Conservation (phyloP, 768 basidiomycete species). For the Tulasnella sp. region DNA sequence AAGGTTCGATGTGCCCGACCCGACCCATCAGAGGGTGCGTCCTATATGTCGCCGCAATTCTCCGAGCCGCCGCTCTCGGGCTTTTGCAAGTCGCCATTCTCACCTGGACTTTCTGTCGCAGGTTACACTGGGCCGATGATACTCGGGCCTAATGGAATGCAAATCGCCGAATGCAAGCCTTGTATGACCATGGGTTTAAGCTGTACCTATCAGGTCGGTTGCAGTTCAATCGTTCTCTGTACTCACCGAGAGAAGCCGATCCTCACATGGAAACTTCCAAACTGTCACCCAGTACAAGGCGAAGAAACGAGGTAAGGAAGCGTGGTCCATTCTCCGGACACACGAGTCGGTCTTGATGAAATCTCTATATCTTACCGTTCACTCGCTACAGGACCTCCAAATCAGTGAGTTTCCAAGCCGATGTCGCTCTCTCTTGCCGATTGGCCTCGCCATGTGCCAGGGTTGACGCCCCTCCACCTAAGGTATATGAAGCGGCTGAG, state of each 20-base stretch:
- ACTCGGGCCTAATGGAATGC: background rate
- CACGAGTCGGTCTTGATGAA: constrained; percentile 50
- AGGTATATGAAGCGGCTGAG: too few relatives aligned
- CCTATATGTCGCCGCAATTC: background rate
- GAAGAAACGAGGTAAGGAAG: constrained; percentile 82
- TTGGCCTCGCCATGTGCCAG: too few relatives aligned
- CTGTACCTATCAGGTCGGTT: constrained; percentile 59
- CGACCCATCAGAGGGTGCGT: constrained; percentile 37
- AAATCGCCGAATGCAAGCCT: constrained; percentile 66
- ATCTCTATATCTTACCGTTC: constrained; percentile 28
- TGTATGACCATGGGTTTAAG: constrained; percentile 69
- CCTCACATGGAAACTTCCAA: too few relatives aligned
- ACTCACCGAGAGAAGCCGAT: too few relatives aligned
- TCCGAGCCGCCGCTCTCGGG: too few relatives aligned
- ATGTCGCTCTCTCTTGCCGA: too few relatives aligned
- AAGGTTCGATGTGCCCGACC: constrained; percentile 79
- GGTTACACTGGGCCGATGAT: background rate
- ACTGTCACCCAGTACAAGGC: constrained; percentile 54
- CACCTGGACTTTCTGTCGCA: too few relatives aligned
- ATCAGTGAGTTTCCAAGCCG: too few relatives aligned
- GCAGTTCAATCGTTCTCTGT: too few relatives aligned
- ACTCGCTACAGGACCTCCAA: background rate
- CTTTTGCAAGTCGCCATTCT: too few relatives aligned
- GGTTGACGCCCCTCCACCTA: too few relatives aligned
- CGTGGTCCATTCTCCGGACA: constrained; percentile 55